Percentiles rank a stretch among this genome's conserved stretches.
Conservation (phyloP, 2,329 filamentous ascomycete species). For the Penicillium verrucosum region DNA sequence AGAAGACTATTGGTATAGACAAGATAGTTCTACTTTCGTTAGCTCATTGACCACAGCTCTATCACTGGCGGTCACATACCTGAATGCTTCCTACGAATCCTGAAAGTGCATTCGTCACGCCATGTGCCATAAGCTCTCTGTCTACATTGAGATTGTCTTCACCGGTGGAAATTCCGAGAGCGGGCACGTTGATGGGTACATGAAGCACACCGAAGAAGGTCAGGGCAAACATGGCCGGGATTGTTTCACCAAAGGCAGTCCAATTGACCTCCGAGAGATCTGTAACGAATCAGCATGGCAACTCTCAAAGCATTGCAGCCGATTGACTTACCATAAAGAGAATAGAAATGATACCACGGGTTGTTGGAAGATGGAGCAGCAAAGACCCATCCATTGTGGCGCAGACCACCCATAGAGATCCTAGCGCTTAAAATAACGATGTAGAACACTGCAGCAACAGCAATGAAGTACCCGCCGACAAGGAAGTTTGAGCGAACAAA, state of each 20-base stretch:
- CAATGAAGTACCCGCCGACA: slow-evolving; percentile 80
- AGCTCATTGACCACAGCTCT: slow-evolving; percentile 15
- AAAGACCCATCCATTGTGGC: slow-evolving; percentile 84
- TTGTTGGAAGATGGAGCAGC: slow-evolving; percentile 77
- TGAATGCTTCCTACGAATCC: slow-evolving; percentile 82
- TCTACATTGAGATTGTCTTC: slow-evolving; percentile 92
- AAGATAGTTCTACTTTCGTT: slow-evolving; percentile 73
- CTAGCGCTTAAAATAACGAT: slow-evolving; percentile 51
- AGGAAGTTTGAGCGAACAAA: slow-evolving; percentile 79
- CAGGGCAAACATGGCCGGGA: slow-evolving; percentile 92
- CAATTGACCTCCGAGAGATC: slow-evolving; percentile 80
- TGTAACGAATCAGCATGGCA: slow-evolving; percentile 35
- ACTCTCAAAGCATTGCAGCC: neutral
- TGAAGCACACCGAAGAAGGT: slow-evolving; percentile 98
- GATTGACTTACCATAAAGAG: slow-evolving; percentile 70
- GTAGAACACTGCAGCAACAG: slow-evolving; percentile 63
- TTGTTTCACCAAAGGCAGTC: slow-evolving; percentile 74
- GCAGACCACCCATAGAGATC: slow-evolving; percentile 64
- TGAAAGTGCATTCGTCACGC: slow-evolving; percentile 87
- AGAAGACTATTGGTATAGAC: slow-evolving; percentile 98
- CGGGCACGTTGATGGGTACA: slow-evolving; percentile 96
- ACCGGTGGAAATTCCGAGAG: slow-evolving; percentile 81
- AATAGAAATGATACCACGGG: slow-evolving; percentile 98
- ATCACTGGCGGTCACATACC: slow-evolving; percentile 32
- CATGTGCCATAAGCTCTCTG: slow-evolving; percentile 86